Evolutionary conservation across 345 rosid genomes (phyloP), one percentile per base, ranked within the genome.

Genomic region (Iberis pinnata): DNA sequence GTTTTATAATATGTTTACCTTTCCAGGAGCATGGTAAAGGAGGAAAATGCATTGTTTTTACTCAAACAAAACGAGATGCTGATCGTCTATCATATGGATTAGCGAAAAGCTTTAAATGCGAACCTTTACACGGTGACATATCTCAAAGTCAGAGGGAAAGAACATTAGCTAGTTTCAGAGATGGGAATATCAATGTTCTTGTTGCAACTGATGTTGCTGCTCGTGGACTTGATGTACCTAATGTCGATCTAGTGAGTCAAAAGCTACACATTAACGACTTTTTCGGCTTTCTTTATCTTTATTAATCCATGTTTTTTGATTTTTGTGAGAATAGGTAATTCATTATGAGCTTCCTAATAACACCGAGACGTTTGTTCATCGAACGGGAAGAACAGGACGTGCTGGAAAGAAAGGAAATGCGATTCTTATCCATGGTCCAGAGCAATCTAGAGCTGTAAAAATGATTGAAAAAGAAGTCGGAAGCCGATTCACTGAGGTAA

Each of bases 171-270:
- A 89, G 85, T 67, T 93, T 93, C 63, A 83, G 99, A 18, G 79
- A 74, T 64, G 97, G 99, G 8, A 55, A 70, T 4, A 80, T 88
- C 59, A 86, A 80, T 73, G 74, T 88, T 64, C 72, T 93, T 58
- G 84, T 93, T 65, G 99, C 99, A 47, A 93, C 99, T 52, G 99
- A 93, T 79, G 99, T 93, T 74, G 99, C 99, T 62, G 90, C 99
- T 12, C 97, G 97, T 71, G 99, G 99, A 49, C 97, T 93, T 53
- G 99, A 93, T 68, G 78, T 93, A 38, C 97, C 99, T 41, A 86
- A 82, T 69, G 99, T 93, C 26, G 97, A 93, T 65, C 75, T 93
- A 88, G 99, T 93, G 44, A 77, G 88, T 75, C 9, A 8, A 50
- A 12, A 17, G 12, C 57, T n/a, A 29, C 49, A 26, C n/a, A n/a